These are phyloP conservation scores for Beauveria pseudobassiana DNA, from an alignment of 2,329 filamentous ascomycete genomes.

Conservation along the genomic window DNA sequence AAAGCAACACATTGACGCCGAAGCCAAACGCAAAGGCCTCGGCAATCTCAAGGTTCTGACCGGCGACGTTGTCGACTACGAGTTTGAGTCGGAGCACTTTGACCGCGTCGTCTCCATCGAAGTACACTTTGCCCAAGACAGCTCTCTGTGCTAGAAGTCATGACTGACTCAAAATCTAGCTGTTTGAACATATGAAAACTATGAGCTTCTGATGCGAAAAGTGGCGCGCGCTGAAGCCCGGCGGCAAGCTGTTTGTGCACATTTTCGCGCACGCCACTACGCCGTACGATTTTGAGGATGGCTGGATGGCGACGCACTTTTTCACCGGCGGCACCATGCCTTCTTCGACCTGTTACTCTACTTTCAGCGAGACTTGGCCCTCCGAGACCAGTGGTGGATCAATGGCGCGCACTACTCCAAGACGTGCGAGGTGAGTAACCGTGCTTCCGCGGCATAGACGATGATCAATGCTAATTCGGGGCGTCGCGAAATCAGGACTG, in stretches of 20 bases:
- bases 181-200: conserved; percentile 77
- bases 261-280: conserved; percentile 58
- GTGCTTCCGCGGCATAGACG: neutral
- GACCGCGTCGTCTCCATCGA: conserved; percentile 62
- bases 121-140: conserved; percentile 18
- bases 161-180: conserved; percentile 27
- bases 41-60: conserved; percentile 57
- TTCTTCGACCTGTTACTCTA: conserved; percentile 55
- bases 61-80: conserved; percentile 58
- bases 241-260: conserved; percentile 62
- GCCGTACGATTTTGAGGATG: conserved; percentile 63
- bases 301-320: conserved; percentile 69
- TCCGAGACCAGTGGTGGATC: conserved; percentile 64
- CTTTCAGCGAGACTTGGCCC: conserved; percentile 54
- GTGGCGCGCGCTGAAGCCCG: conserved; percentile 50
- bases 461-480: neutral
- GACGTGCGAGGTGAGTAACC: conserved; percentile 54
- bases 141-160: neutral
- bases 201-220: conserved; percentile 59
- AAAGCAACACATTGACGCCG: conserved; percentile 56
- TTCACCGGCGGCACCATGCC: conserved; percentile 70
- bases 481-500: conserved; percentile 39
- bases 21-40: conserved; percentile 48
- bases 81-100: conserved; percentile 50
- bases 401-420: conserved; percentile 60